Evolutionary conservation across 2,329 filamentous ascomycete genomes (phyloP).

Genomic region (Aspergillus sp.): DNA sequence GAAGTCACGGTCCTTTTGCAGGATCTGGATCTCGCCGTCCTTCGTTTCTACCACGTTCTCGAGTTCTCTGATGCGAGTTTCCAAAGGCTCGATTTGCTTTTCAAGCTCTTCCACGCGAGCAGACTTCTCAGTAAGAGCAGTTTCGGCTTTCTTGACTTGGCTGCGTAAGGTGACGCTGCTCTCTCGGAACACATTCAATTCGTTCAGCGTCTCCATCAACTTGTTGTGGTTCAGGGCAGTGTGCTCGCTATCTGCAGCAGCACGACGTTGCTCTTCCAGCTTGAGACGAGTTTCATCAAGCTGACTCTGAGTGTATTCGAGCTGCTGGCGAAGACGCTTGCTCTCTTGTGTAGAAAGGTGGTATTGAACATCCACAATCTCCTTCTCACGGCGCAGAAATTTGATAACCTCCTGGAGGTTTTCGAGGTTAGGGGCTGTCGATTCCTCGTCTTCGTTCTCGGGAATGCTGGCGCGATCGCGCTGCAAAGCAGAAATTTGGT

Average conservation of each 20-base stretch:
- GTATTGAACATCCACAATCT: conserved; percentile 95
- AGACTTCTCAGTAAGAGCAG: conserved; percentile 71
- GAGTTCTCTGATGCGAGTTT: conserved; percentile 75
- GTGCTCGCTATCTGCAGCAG: conserved; percentile 69
- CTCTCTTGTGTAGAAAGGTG: conserved; percentile 84
- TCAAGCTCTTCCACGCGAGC: conserved; percentile 72
- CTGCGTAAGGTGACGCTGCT: conserved; percentile 88
- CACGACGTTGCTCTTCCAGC: conserved; percentile 81
- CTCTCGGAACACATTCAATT: conserved; percentile 93
- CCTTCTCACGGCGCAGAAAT: conserved; percentile 91
- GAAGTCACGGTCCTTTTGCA: conserved; percentile 86
- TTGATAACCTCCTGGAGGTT: conserved; percentile 86
- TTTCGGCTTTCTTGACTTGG: conserved; percentile 76
- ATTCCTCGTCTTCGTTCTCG: conserved; percentile 50
- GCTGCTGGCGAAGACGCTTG: conserved; percentile 84
- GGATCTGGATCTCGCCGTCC: conserved; percentile 81
- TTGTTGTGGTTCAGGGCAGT: conserved; percentile 79
- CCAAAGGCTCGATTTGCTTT: conserved; percentile 74
- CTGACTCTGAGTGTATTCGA: conserved; percentile 81
- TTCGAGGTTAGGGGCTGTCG: conserved; percentile 59
- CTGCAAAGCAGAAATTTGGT: conserved; percentile 77
- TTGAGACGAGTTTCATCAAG: conserved; percentile 86
- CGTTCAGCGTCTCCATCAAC: conserved; percentile 89
- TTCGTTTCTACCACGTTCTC: conserved; percentile 77
- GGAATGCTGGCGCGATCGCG: conserved; percentile 63